These are phyloP conservation scores for Malus sieversii DNA, from an alignment of 306 rosid species.

Conservation along the genomic window DNA sequence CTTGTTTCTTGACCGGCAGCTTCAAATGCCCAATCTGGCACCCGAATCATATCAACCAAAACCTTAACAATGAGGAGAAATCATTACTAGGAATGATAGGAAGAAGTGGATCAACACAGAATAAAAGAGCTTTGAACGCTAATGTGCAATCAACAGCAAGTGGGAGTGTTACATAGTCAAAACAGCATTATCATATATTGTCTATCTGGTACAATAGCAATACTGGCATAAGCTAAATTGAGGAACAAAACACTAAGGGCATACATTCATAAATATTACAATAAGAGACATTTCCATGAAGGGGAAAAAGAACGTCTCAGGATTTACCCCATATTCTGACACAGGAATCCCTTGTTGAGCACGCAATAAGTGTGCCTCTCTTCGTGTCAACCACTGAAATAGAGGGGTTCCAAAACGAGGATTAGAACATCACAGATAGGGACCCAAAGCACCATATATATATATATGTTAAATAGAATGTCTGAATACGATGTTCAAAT, in stretches of 20 bases:
- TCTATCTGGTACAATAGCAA: not conserved
- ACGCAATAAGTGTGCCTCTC: slow-evolving; percentile 87
- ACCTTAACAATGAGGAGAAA: slow-evolving; percentile 42
- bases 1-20: slow-evolving; percentile 97
- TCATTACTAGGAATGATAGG: slow-evolving; percentile 8
- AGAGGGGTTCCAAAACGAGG: slow-evolving; percentile 16
- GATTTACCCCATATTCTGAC: slow-evolving; percentile 83
- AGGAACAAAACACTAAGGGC: not conserved
- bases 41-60: slow-evolving; percentile 91
- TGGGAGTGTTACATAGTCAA: not conserved
- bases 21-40: slow-evolving; percentile 99
- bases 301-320: not conserved
- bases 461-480: not conserved
- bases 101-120: not conserved
- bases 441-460: too few relatives aligned
- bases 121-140: not conserved
- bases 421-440: slow-evolving; percentile 9
- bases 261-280: not conserved
- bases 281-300: not conserved
- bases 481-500: not conserved
- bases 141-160: not conserved
- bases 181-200: not conserved
- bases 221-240: not conserved
- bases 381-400: slow-evolving; percentile 84
- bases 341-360: slow-evolving; percentile 97